These are phyloP conservation scores for Kodamaea lidongshanica DNA, from an alignment of 805 yeast species.

Conservation along the genomic window DNA sequence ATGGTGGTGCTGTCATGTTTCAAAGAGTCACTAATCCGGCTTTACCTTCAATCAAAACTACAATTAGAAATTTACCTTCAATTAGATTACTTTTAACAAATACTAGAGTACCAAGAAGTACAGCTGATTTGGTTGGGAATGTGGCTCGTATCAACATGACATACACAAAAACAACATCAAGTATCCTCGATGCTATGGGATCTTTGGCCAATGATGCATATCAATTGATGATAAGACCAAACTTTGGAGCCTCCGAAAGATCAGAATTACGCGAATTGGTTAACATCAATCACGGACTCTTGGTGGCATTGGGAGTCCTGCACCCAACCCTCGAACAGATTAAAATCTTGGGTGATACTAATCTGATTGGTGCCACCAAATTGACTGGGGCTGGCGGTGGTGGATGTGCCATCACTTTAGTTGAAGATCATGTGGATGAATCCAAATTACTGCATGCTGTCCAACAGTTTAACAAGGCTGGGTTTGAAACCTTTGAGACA, in stretches of 20 bases:
- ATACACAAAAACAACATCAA: constrained; percentile 49
- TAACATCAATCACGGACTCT: constrained; percentile 78
- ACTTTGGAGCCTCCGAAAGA: constrained; percentile 36
- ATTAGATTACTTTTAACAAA: constrained; percentile 72
- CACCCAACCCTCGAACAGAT: constrained; percentile 86
- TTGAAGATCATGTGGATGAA: constrained; percentile 41
- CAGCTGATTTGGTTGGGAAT: constrained; percentile 73
- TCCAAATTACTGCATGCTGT: constrained; percentile 32
- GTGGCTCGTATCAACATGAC: constrained; percentile 54
- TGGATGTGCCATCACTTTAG: constrained; percentile 90
- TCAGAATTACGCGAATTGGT: constrained; percentile 52
- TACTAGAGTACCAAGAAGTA: constrained; percentile 80
- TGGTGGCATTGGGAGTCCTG: constrained; percentile 82
- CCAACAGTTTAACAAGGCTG: constrained; percentile 34
- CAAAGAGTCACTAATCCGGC: constrained; percentile 54
- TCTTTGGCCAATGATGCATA: constrained; percentile 69
- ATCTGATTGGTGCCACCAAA: constrained; percentile 77
- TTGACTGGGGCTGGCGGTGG: constrained; percentile 99
- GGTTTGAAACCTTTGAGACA: constrained; percentile 73
- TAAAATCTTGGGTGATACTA: constrained; percentile 56
- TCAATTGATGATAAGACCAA: constrained; percentile 50
- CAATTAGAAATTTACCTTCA: constrained; percentile 69
- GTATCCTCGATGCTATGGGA: constrained; percentile 73
- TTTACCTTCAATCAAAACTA: constrained; percentile 54
- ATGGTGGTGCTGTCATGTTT: constrained; percentile 92